Base-by-base conservation (phyloP, 495 filamentous ascomycete species). In the Xylaria nigripes region DNA sequence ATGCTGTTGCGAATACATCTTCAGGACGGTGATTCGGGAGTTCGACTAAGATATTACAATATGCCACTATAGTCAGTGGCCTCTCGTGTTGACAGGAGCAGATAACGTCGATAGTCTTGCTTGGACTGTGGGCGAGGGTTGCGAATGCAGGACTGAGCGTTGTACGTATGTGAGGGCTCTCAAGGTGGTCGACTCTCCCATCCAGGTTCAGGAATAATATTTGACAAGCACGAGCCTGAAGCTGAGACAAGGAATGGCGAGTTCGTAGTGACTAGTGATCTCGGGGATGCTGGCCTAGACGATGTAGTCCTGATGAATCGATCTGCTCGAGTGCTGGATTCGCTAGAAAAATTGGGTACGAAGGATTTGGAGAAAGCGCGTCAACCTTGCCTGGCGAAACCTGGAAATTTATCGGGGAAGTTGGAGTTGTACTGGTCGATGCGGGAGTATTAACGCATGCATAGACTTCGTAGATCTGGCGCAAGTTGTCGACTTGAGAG, bases 1-100 rank as follows among this genome's bases (percentile, higher is more conserved):
- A 62, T 90, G 87, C 67, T 91, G 87, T 69, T 94, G 89, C 18
- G 65, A 70, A 61, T 75, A 76, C 48, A 75, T 67, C 60, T 68
- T 71, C 45, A 68, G 68, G 48, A 68, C 64, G 13, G 69, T 67
- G 67, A 70, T 67, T 72, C 73, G 74, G 55, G 59, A 70, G 54
- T 56, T 54, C 32, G 30, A 40, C n/a, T 45, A 45, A 30, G 6
- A n/a, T 30, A 40, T 47, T 25, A 34, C 34, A 44, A 30, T 48
- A 45, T 47, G 50, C 16, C n/a, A 21, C 22, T 46, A 18, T 25
- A 22, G 13, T 32, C 32, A 48, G 10, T 32, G 29, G 16, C 52
- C 45, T 47, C 46, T 55, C 34, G 10, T 15, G 40, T 45, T 24
- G 38, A 27, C 13, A 25, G 40, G 12, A 18, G 18, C n/a, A 13